phyloP scores from a whole-genome alignment of 805 yeast species.

The Candida hungchunana region DNA sequence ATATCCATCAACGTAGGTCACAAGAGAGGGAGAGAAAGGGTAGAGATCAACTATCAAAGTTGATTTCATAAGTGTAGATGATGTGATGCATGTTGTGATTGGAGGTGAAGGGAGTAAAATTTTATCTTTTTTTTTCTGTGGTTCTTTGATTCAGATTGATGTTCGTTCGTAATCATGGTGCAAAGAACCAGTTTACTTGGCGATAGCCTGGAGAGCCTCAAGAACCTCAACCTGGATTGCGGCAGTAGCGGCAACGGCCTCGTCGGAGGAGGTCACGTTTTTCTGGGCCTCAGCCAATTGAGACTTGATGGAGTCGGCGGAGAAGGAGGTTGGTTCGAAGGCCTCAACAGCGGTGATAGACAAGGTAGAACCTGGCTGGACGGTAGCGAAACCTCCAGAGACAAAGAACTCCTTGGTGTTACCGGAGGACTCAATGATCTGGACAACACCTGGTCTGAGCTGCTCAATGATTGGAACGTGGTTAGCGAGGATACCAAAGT shows the following conservation, averaged over 20 bases:
- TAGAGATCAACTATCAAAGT: neutral
- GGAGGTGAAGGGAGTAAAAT: too few species aligned
- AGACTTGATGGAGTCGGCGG: slow-evolving; percentile 69
- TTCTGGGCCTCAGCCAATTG: slow-evolving; percentile 92
- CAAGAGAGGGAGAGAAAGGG: too few species aligned
- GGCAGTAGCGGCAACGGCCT: slow-evolving; percentile 89
- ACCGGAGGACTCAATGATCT: slow-evolving; percentile 75
- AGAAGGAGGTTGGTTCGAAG: slow-evolving; percentile 83
- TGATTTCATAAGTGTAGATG: too few species aligned
- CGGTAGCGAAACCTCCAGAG: slow-evolving; percentile 95
- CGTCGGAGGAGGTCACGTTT: slow-evolving; percentile 80
- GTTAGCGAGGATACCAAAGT: slow-evolving; percentile 93
- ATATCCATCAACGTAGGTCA: too few species aligned
- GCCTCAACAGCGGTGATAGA: slow-evolving; percentile 95
- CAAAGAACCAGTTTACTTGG: slow-evolving; percentile 42
- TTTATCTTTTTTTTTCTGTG: too few species aligned
- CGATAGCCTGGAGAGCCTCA: slow-evolving; percentile 85
- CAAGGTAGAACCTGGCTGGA: slow-evolving; percentile 89
- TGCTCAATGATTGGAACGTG: slow-evolving; percentile 98
- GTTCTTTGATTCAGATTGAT: too few species aligned
- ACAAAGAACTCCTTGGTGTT: slow-evolving; percentile 78
- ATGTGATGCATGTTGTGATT: neutral
- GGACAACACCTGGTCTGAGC: slow-evolving; percentile 92
- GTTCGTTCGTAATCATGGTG: too few species aligned
- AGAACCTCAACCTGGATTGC: slow-evolving; percentile 92